Percentiles rank a stretch among this genome's conserved stretches.
phyloP scores from a whole-genome alignment of 2,329 filamentous ascomycete species.

The Colletotrichum musicola region DNA sequence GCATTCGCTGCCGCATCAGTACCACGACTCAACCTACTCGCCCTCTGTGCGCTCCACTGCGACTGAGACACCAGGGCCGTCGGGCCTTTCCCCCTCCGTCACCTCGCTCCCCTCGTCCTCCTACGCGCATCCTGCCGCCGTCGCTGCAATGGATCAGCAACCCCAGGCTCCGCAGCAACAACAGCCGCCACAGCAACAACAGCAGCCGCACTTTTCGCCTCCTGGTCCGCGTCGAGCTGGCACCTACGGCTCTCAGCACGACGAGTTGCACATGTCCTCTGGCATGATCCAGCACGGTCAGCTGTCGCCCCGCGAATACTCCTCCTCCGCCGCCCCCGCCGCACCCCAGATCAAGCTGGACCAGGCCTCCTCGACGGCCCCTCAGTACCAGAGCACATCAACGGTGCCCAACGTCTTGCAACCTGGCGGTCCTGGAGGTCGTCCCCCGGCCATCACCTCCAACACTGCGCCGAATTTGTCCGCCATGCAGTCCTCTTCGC shows the following conservation, averaged over 20 bases:
- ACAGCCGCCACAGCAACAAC: slow-evolving; percentile 47
- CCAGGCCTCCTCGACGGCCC: slow-evolving; percentile 53
- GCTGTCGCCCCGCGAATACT: slow-evolving; percentile 63
- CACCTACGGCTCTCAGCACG: slow-evolving; percentile 57
- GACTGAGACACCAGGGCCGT: slow-evolving; percentile 37
- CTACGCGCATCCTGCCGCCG: slow-evolving; percentile 5
- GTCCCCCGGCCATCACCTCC: slow-evolving; percentile 54
- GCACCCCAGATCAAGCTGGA: slow-evolving; percentile 66
- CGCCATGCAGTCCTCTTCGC: slow-evolving; percentile 58
- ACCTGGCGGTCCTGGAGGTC: slow-evolving; percentile 56
- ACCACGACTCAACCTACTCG: slow-evolving; percentile 28
- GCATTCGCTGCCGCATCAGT: not conserved
- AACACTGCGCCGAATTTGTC: slow-evolving; percentile 61
- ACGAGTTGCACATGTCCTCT: slow-evolving; percentile 68
- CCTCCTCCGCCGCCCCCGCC: slow-evolving; percentile 46
- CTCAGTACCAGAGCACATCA: slow-evolving; percentile 55
- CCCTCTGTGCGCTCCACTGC: slow-evolving; percentile 27
- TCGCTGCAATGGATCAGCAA: slow-evolving; percentile 38
- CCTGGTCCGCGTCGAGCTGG: slow-evolving; percentile 53
- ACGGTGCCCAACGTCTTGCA: slow-evolving; percentile 70
- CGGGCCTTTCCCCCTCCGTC: slow-evolving; percentile 37
- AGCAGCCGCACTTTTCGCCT: slow-evolving; percentile 50
- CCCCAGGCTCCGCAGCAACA: slow-evolving; percentile 16
- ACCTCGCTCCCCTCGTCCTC: slow-evolving; percentile 18
- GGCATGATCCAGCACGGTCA: slow-evolving; percentile 58